Evolutionary conservation across 306 rosid species (phyloP), one percentile per base, ranked within the genome.

Genomic region (Vigna radiata): DNA sequence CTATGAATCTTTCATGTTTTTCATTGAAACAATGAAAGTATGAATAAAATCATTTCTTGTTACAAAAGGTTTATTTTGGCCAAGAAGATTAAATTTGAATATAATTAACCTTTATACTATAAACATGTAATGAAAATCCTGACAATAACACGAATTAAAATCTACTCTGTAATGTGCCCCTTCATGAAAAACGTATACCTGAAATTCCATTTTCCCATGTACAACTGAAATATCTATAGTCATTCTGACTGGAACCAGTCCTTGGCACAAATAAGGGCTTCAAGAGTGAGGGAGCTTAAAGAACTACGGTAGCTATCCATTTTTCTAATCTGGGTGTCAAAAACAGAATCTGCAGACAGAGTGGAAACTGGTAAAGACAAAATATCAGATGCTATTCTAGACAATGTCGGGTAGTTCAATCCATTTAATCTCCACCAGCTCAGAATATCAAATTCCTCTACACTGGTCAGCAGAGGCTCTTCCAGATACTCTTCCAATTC

Each of bases 401-500:
- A 88, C 64, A 95, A 76, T 60, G 93, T 88, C 50, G 98, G 98
- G 83, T 89, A 95, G 81, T 79, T 91, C 7, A 48, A 25, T 77
- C 79, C 87, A 79, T 92, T 85, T 37, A 69, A 58, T 69, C 69
- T 90, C 98, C 98, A 95, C 98, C 98, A 95, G 55, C 70, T 85
- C 85, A 92, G 69, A 67, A 92, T 79, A 56, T 95, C 96, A 19
- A 95, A 92, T 50, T 89, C 90, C 58, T 48, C 77, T 44, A 27
- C 83, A 37, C 46, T 71, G 8, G 90, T 84, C 27, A 83, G 75
- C 58, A 81, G 62, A 55, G 89, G 75, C 75, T 92, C 98, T 85
- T 95, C 98, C 77, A 95, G 81, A 73, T 95, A 95, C 80, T 89
- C 91, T 64, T 92, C 98, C 83, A 95, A 79, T 76, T 95, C 98